phyloP scores from a whole-genome alignment of 2,329 filamentous ascomycete species.

The Colletotrichum agaves region DNA sequence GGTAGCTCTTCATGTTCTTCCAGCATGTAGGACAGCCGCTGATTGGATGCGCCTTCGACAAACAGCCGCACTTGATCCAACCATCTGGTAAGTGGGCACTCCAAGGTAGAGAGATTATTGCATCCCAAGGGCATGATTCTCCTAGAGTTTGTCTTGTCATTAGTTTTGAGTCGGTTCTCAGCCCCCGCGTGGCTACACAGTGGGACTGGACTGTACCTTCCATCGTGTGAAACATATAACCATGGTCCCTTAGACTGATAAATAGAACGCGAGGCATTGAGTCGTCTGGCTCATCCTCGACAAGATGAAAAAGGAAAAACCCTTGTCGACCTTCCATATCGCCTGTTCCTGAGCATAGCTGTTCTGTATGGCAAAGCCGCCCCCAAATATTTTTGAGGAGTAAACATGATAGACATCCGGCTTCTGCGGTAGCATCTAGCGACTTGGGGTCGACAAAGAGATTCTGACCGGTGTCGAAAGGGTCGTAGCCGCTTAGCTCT shows the following conservation, averaged over 20 bases:
- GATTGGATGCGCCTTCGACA: too few relatives aligned
- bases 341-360: rapidly evolving
- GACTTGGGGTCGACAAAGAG: not conserved
- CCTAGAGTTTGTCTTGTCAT: not conserved
- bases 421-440: not conserved
- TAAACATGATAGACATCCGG: not conserved
- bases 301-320: not conserved
- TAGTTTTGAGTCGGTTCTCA: not conserved
- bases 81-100: rapidly evolving
- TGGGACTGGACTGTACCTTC: too few relatives aligned
- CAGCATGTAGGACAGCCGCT: too few relatives aligned
- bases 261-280: too few relatives aligned
- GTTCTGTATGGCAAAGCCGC: not conserved
- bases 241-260: rapidly evolving
- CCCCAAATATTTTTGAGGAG: not conserved
- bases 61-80: not conserved
- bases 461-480: rapidly evolving
- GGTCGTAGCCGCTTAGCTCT: not conserved
- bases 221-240: rapidly evolving
- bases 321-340: not conserved
- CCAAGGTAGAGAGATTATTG: too few relatives aligned
- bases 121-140: not conserved
- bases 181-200: not conserved
- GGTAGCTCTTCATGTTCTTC: too few relatives aligned
- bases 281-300: too few relatives aligned